phyloP scores from a whole-genome alignment of 2,329 filamentous ascomycete species.

The Aspergillus sergii region DNA sequence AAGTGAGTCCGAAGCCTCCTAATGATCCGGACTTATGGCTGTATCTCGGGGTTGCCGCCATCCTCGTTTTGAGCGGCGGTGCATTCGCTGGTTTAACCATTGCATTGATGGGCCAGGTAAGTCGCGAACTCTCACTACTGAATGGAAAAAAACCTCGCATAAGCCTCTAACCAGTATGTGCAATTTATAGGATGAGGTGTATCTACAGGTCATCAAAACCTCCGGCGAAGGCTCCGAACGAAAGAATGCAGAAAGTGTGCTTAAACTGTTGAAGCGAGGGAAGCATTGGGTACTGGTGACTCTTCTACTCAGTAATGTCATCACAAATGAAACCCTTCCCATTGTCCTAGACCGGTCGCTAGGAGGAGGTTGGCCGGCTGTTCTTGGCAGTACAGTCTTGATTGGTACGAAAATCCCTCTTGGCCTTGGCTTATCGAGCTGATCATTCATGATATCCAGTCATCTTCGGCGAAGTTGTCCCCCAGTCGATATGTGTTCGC shows the following conservation, averaged over 20 bases:
- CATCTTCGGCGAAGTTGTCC: conserved; percentile 96
- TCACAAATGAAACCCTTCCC: conserved; percentile 94
- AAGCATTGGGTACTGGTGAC: conserved; percentile 99
- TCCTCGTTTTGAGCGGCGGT: conserved; percentile 83
- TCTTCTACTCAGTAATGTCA: conserved; percentile 89
- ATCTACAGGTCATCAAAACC: conserved; percentile 88
- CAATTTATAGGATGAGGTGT: conserved; percentile 76
- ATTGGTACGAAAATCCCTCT: conserved; percentile 67
- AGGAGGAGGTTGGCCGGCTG: conserved; percentile 90
- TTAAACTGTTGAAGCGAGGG: conserved; percentile 77
- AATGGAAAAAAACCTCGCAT: neutral
- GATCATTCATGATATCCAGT: conserved; percentile 56
- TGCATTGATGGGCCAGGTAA: conserved; percentile 64
- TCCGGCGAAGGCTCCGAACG: conserved; percentile 84
- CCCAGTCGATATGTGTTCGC: conserved; percentile 93
- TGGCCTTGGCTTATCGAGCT: conserved; percentile 2
- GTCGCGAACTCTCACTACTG: conserved; percentile 8
- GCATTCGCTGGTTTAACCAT: conserved; percentile 89
- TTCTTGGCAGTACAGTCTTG: conserved; percentile 87
- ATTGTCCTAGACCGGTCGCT: conserved; percentile 93
- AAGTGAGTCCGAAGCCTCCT: conserved; percentile 53
- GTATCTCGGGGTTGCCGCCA: conserved; percentile 75
- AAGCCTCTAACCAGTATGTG: neutral
- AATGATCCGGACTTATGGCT: conserved; percentile 73
- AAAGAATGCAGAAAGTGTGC: conserved; percentile 79